These are phyloP conservation scores for Jasminum sambac DNA, from an alignment of 257 asterid genomes.

Conservation along the genomic window DNA sequence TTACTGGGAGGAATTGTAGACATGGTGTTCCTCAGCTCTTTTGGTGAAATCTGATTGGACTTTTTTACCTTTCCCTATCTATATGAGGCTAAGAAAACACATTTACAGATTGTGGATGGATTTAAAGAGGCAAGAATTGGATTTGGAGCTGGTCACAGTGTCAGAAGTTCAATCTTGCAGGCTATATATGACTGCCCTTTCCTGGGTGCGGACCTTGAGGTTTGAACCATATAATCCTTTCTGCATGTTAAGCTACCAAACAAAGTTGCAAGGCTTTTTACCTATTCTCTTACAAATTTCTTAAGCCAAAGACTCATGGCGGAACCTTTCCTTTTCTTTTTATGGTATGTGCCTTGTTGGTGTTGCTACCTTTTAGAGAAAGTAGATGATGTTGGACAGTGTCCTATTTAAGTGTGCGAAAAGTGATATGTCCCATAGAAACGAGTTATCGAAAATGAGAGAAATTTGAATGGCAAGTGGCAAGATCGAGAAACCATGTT, in stretches of 20 bases:
- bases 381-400: too few species aligned
- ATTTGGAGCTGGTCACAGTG: constrained; percentile 74
- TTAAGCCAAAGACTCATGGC: background rate
- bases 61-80: constrained; percentile 19
- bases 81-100: constrained; percentile 24
- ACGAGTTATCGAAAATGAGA: too few species aligned
- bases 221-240: constrained; percentile 24
- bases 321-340: constrained; percentile 8
- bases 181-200: constrained; percentile 87
- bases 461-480: too few species aligned
- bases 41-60: constrained; percentile 17
- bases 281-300: constrained; percentile 9
- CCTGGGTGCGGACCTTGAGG: constrained; percentile 70
- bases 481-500: background rate
- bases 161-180: constrained; percentile 62
- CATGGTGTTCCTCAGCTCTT: constrained; percentile 12
- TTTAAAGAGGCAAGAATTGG: constrained; percentile 74
- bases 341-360: background rate
- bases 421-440: too few species aligned
- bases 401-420: too few species aligned
- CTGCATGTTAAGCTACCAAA: constrained; percentile 18
- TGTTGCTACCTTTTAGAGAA: too few species aligned
- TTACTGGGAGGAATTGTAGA: constrained; percentile 15
- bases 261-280: constrained; percentile 14
- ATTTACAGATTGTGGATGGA: constrained; percentile 62